A percentile compares a stretch with the other conserved stretches of the same genome.
phyloP scores from a whole-genome alignment of 495 filamentous ascomycete species.

The Lepraria neglecta region DNA sequence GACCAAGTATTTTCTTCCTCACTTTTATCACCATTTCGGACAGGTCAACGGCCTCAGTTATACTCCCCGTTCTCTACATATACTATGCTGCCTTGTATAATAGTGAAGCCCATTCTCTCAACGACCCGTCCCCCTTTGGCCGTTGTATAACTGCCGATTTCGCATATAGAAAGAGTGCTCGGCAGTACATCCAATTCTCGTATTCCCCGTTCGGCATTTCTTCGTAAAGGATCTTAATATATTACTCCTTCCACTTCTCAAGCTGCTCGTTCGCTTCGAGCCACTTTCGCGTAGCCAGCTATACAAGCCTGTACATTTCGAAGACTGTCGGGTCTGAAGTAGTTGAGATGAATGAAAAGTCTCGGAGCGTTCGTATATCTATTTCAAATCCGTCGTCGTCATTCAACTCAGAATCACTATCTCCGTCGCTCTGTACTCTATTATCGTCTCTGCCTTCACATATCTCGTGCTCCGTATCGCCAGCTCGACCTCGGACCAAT shows the following conservation, averaged over 20 bases:
- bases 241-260: conserved; percentile 37
- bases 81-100: conserved; percentile 33
- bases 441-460: too few species aligned
- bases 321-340: conserved; percentile 23
- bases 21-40: background rate
- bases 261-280: conserved; percentile 33
- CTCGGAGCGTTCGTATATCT: conserved; percentile 36
- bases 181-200: conserved; percentile 32
- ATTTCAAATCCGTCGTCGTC: conserved; percentile 37
- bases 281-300: conserved; percentile 42
- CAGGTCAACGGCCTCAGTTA: conserved; percentile 28
- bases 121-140: conserved; percentile 20
- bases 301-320: conserved; percentile 47
- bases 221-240: conserved; percentile 34
- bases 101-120: conserved; percentile 30
- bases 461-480: too few species aligned
- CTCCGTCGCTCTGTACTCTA: background rate
- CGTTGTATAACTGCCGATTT: conserved; percentile 18
- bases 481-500: conserved; percentile 20
- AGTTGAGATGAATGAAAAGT: conserved; percentile 41
- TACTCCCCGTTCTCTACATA: conserved; percentile 24
- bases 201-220: conserved; percentile 37
- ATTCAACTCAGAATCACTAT: conserved; percentile 19
- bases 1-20: conserved; percentile 10
- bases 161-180: conserved; percentile 30